Base-by-base conservation (phyloP, 2,329 filamentous ascomycete species). In the Phaeosphaeria sp. region DNA sequence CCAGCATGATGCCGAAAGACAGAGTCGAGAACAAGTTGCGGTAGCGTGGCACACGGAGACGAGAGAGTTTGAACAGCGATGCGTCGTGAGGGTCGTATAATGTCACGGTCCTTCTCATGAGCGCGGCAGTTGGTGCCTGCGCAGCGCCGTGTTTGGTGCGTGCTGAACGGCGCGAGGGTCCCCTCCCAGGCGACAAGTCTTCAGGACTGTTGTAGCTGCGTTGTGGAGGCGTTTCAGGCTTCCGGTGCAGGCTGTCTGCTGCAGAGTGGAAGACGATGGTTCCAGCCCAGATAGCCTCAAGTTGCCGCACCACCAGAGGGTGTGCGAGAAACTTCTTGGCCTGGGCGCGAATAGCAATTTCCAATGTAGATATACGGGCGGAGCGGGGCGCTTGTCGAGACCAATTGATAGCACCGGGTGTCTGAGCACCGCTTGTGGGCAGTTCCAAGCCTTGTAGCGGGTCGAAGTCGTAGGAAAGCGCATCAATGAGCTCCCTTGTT, bases 201-300 rank as follows among this genome's bases (percentile, higher is more conserved):
- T 62, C 68, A 25, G 63, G 59, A 13, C 66, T 66, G 47, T 64
- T 67, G 46, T 69, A 67, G 41, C 60, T 52, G 18, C 60, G 67
- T 10, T 44, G 54, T 22, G 59, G 62, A 1, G 77, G 65, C 21
- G 76, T 71, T 7, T 79, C 74, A 27, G 82, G 83, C 48, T 79
- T 78, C 44, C 92, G 88, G 75, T 97, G 94, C 22, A 97, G 80
- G 63, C 86, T 90, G 75, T 97, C 93, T 5, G 92, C 92, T 13
- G 90, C 88, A 1, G 92, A 95, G 77, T 97, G 93, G 72, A 98
- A 97, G 65, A 95, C 93, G 64, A 98, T 95, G 18, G 91, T 94
- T 25, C 94, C 94, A 20, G 92, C 94, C 94, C 94, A 98, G 60
- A 98, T 97, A 46, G 93, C 93, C 77, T 97, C 93, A n/a, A 98